Percentiles rank a stretch among this genome's conserved stretches.
These are phyloP conservation scores for Boletus huronensis DNA, from an alignment of 768 basidiomycete species.

Conservation along the genomic window DNA sequence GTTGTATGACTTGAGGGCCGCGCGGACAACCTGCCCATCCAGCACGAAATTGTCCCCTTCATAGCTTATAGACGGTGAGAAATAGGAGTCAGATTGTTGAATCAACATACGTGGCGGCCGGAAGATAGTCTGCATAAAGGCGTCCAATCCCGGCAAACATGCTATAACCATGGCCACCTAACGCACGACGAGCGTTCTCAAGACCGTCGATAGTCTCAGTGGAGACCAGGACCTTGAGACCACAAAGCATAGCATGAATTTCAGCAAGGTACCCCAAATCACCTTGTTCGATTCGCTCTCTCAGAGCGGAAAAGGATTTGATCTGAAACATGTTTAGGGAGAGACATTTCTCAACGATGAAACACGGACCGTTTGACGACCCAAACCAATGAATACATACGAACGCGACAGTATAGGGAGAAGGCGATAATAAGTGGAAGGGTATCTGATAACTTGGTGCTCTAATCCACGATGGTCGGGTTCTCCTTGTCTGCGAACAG, in stretches of 20 bases:
- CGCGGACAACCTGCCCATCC: conserved; percentile 69
- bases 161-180: conserved; percentile 80
- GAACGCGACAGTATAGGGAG: conserved; percentile 66
- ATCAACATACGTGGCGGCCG: conserved; percentile 54
- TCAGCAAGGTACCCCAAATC: conserved; percentile 66
- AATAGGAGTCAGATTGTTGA: not conserved
- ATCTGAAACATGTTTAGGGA: conserved; percentile 33
- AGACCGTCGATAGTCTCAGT: conserved; percentile 52
- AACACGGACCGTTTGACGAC: conserved; percentile 50
- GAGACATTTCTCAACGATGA: not conserved
- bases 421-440: conserved; percentile 70
- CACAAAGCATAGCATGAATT: conserved; percentile 67
- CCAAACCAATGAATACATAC: conserved; percentile 66
- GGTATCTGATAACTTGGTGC: conserved; percentile 65
- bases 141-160: conserved; percentile 63
- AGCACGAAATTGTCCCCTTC: conserved; percentile 82
- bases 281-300: conserved; percentile 47
- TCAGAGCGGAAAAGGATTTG: conserved; percentile 48
- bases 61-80: conserved; percentile 39
- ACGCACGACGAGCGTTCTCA: conserved; percentile 62
- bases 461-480: conserved; percentile 51
- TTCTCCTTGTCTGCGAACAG: conserved; percentile 67
- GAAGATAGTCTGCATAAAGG: conserved; percentile 62
- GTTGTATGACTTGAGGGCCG: conserved; percentile 58
- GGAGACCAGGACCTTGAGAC: conserved; percentile 60